Base-by-base conservation (phyloP, 2,329 filamentous ascomycete species). In the Pseudogymnoascus sp. region DNA sequence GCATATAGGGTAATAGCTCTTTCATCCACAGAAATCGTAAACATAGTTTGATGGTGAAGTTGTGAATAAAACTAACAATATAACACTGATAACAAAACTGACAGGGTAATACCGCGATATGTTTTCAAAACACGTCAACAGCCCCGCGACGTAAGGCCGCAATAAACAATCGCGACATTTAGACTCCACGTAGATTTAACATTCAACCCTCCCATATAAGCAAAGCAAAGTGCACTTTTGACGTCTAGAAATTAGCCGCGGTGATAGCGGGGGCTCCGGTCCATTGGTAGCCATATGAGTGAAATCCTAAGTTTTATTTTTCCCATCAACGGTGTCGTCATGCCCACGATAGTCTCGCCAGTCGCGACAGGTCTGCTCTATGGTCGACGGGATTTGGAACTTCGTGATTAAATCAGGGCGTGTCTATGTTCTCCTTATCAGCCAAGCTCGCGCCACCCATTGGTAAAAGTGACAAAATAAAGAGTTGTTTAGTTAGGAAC, bases 291-390 rank as follows among this genome's bases (percentile, higher is more conserved):
- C 16, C 18, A 41, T 41, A 22, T 41, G 38, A 41, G 38, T 22
- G 11, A 41, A 41, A 41, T 18, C 38, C n/a, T n/a, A n/a, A n/a
- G n/a, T n/a, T n/a, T n/a, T n/a, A 36, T 84, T 79, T 63, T 81
- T 81, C 70, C 81, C 78, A 8, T 74, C n/a, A n/a, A n/a, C 73
- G 1, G 76, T 75, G 4, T 79, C 72, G 63, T 81, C 76, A 2
- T 73, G 71, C 16, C 72, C 66, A 6, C 79, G 82, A 74, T 77
- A 84, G 7, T 66, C 66, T 2, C 70, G 74, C 82, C 82, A 84
- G 64, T 82, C 76, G 54, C 75, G 69, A 64, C 79, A 83, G 35
- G 80, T 82, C 69, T 85, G 76, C n/a, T 76, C 75, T 62, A 84
- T 78, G 18, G 77, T 75, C 30, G 73, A 70, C 0, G 83, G 81